A percentile compares a stretch with the other conserved stretches of the same genome.
phyloP scores from a whole-genome alignment of 192 early-diverging fungal species.

The Gonapodya prolifera region DNA sequence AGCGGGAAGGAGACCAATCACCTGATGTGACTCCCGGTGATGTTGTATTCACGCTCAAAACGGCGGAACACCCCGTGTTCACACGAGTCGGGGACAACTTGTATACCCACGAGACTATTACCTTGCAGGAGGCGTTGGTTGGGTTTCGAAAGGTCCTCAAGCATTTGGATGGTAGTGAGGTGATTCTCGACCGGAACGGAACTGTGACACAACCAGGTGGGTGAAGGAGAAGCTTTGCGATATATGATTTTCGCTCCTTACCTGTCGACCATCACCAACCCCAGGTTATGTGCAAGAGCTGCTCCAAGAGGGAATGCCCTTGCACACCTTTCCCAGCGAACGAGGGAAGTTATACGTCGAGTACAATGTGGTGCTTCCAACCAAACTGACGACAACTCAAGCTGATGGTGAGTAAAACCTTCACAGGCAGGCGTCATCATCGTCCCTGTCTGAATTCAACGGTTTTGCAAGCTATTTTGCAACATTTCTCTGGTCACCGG shows the following conservation, averaged over 20 bases:
- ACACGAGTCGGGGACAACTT: constrained; percentile 62
- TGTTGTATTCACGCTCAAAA: constrained; percentile 61
- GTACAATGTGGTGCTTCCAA: constrained; percentile 75
- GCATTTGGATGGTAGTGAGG: constrained; percentile 57
- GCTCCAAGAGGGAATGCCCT: constrained; percentile 82
- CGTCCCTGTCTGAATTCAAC: too few species aligned
- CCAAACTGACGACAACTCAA: constrained; percentile 24
- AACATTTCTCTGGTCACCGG: too few species aligned
- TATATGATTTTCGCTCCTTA: neutral
- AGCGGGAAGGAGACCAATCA: constrained; percentile 78
- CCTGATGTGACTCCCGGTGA: constrained; percentile 84
- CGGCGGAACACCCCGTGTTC: constrained; percentile 59
- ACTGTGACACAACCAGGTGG: constrained; percentile 46
- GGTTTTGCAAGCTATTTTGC: too few species aligned
- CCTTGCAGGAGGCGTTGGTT: constrained; percentile 61
- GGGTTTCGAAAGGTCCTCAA: constrained; percentile 65
- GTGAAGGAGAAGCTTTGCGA: constrained; percentile 10
- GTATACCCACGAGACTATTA: constrained; percentile 62
- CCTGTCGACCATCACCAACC: neutral
- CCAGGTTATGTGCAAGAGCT: constrained; percentile 70
- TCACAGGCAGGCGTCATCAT: too few species aligned
- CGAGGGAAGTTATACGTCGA: constrained; percentile 75
- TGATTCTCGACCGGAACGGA: constrained; percentile 27
- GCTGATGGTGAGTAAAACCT: constrained; percentile 26
- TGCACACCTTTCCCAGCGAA: constrained; percentile 35